Percentiles rank a stretch among this genome's conserved stretches.
Conservation (phyloP, 441 rosid species). For the Populus hybrid region DNA sequence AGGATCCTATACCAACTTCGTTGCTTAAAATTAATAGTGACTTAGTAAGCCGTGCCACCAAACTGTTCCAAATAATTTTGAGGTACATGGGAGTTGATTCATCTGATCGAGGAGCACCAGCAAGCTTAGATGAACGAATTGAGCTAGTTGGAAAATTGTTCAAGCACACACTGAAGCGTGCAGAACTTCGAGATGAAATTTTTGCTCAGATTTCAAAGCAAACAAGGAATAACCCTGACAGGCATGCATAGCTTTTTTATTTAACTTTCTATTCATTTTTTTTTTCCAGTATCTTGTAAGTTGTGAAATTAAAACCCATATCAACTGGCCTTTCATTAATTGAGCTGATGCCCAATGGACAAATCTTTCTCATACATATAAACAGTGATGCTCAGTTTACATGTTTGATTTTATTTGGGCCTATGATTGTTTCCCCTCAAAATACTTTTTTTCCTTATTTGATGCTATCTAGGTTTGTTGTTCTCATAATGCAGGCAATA, state of each 20-base stretch:
- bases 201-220: constrained; percentile 96
- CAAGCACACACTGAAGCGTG: constrained; percentile 86
- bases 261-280: background rate
- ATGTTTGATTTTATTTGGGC: constrained; percentile 7
- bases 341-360: background rate
- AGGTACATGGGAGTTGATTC: constrained; percentile 96
- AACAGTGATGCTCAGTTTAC: background rate
- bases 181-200: constrained; percentile 95
- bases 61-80: constrained; percentile 76
- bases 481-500: constrained; percentile 53
- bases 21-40: constrained; percentile 82
- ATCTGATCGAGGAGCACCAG: constrained; percentile 64
- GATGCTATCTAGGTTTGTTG: constrained; percentile 14
- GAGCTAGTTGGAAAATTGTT: constrained; percentile 82
- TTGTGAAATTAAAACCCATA: background rate
- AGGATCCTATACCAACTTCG: constrained; percentile 98
- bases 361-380: background rate
- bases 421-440: background rate
- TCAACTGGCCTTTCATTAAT: background rate
- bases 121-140: constrained; percentile 76
- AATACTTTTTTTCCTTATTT: background rate
- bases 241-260: constrained; percentile 29
- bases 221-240: constrained; percentile 90
- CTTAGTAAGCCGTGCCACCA: constrained; percentile 79
- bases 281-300: background rate